A percentile compares a stretch with the other conserved stretches of the same genome.
phyloP scores from a whole-genome alignment of 1,139 yeast species.

The Candida neerlandica region DNA sequence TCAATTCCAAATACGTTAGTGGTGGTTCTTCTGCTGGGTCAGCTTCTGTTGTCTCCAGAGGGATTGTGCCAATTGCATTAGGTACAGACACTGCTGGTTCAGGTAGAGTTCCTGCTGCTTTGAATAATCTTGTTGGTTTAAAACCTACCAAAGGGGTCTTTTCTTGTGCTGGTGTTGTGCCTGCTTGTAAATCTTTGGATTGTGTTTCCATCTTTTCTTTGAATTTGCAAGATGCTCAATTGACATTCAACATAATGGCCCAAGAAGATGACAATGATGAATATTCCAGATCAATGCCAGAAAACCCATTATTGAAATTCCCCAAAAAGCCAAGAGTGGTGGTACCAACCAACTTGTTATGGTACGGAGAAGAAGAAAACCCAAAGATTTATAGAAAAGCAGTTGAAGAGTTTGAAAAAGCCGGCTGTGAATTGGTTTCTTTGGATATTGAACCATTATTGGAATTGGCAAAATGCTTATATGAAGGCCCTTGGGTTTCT shows the following conservation, averaged over 20 bases:
- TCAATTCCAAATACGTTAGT: constrained; percentile 72
- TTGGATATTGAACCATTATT: constrained; percentile 74
- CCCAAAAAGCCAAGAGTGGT: constrained; percentile 66
- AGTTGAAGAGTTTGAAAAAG: constrained; percentile 55
- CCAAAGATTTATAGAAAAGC: constrained; percentile 68
- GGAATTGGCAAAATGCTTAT: constrained; percentile 83
- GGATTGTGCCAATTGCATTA: constrained; percentile 81
- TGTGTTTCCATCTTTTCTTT: constrained; percentile 85
- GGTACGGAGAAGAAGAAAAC: constrained; percentile 83
- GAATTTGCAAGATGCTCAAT: constrained; percentile 80
- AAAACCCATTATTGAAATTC: constrained; percentile 62
- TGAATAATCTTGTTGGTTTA: constrained; percentile 86
- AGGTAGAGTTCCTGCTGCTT: constrained; percentile 96
- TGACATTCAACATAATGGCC: constrained; percentile 69
- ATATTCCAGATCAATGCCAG: constrained; percentile 76
- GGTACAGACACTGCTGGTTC: constrained; percentile 99
- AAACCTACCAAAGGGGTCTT: constrained; percentile 91
- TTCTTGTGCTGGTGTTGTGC: constrained; percentile 87
- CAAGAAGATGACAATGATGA: constrained; percentile 75
- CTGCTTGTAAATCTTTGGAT: constrained; percentile 95
- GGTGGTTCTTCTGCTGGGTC: constrained; percentile 99
- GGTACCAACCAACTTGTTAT: constrained; percentile 68
- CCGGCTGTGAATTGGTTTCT: constrained; percentile 59
- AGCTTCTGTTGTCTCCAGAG: constrained; percentile 85
- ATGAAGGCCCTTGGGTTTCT: constrained; percentile 99